phyloP scores from a whole-genome alignment of 1,284 basidiomycete species.

The Ganoderma leucocontextum region DNA sequence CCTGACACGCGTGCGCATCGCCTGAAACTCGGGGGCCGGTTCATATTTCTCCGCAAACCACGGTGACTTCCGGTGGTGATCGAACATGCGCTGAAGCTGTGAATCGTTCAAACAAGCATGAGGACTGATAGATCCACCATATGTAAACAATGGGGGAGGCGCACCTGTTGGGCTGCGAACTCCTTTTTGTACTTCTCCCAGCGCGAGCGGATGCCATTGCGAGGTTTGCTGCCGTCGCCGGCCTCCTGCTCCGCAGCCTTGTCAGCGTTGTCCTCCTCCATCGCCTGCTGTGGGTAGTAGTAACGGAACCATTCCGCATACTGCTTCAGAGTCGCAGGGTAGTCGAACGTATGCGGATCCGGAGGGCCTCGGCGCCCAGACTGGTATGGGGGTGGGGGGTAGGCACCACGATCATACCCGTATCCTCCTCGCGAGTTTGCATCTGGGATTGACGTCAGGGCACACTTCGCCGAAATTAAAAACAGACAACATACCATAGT shows the following conservation, averaged over 20 bases:
- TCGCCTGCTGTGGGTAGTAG: constrained; percentile 78
- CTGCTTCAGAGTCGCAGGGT: constrained; percentile 82
- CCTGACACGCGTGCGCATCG: constrained; percentile 78
- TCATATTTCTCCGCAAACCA: constrained; percentile 98
- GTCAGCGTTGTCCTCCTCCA: constrained; percentile 81
- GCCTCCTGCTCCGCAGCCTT: constrained; percentile 84
- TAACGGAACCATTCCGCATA: constrained; percentile 93
- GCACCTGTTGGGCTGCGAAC: constrained; percentile 84
- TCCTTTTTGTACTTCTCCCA: constrained; percentile 95
- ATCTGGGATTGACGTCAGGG: constrained; percentile 50
- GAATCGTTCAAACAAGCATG: neutral
- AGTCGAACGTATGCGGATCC: constrained; percentile 86
- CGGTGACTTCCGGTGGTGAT: constrained; percentile 88
- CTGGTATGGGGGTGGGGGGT: constrained; percentile 49
- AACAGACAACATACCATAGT: constrained; percentile 66
- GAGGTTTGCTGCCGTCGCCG: constrained; percentile 78
- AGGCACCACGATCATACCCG: constrained; percentile 63
- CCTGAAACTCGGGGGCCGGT: constrained; percentile 69
- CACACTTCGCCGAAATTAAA: neutral
- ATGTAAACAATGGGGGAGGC: constrained; percentile 38
- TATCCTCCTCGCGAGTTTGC: constrained; percentile 69
- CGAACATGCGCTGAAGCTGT: constrained; percentile 90
- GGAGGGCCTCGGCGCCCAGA: constrained; percentile 66
- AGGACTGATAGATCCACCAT: neutral
- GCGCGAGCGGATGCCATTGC: constrained; percentile 78